Base-by-base conservation (phyloP, 2,329 filamentous ascomycete species). In the Aspergillus ustus region DNA sequence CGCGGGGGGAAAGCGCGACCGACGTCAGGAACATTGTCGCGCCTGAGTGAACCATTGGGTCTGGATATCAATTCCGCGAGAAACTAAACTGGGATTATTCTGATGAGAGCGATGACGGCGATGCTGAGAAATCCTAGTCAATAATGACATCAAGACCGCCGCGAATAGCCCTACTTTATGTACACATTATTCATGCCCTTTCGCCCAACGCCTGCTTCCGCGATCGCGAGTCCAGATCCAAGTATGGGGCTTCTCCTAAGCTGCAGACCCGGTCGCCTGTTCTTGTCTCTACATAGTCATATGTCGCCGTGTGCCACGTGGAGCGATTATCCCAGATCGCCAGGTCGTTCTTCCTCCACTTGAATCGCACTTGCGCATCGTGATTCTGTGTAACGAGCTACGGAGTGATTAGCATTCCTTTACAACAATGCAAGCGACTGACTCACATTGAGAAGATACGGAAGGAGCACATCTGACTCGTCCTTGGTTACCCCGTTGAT, bases 191-290 rank as follows among this genome's bases (percentile, higher is more conserved):
- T 20, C 25, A 25, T 25, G 25, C 22, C n/a, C 9, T 43, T 15
- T 59, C 53, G 1, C 37, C 17, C 49, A 70, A 52, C 1, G 75
- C 79, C 63, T 82, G 78, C 52, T 70, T 74, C 22, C 81, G 74
- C 6, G 78, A 72, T 65, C 70, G 77, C 1, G 69, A 70, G 22
- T 62, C 52, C 13, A 78, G 76, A 54, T 85, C 82, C 58, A 83
- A 77, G 62, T 82, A 85, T 1, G 83, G 83, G 64, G 74, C 77
- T 72, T 85, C 83, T 0, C 83, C 84, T 13, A 85, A 66, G 17
- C 82, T 81, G 4, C 84, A 82, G 1, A 81, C 81, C 3, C 84
- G 70, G 31, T 79, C 78, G 0, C 83, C 83, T n/a, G 75, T 75
- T 4, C 84, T 70, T 1, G 77, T 77, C 7, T 77, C 78, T 3